These are phyloP conservation scores for Gremmenia infestans DNA, from an alignment of 2,329 filamentous ascomycete genomes.

Conservation along the genomic window DNA sequence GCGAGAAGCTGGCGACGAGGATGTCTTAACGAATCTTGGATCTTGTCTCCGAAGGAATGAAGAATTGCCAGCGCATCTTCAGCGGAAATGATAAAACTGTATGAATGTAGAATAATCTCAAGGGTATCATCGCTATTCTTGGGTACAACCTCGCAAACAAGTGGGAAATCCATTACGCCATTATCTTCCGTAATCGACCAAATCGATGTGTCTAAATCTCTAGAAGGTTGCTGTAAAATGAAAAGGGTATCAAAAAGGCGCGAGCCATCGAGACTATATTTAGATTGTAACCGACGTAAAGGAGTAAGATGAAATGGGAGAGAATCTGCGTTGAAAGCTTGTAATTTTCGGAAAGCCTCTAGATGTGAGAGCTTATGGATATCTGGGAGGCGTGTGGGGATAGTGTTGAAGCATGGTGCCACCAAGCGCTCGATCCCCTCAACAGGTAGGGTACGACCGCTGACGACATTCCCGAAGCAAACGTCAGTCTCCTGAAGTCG, in stretches of 20 bases:
- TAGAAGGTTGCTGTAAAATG: conserved; percentile 64
- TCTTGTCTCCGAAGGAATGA: conserved; percentile 19
- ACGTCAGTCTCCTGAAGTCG: conserved; percentile 57
- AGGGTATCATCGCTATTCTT: conserved; percentile 47
- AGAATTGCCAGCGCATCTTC: conserved; percentile 19
- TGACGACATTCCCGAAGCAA: conserved; percentile 84
- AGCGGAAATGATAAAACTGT: conserved; percentile 37
- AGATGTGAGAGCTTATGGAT: conserved; percentile 46
- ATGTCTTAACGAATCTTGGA: conserved; percentile 23
- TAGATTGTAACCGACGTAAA: conserved; percentile 63
- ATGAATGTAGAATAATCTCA: conserved; percentile 57
- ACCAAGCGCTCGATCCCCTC: conserved; percentile 66
- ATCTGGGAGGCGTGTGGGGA: conserved; percentile 62
- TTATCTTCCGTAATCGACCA: conserved; percentile 55
- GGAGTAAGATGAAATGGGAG: conserved; percentile 70
- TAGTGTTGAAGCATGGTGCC: conserved; percentile 90
- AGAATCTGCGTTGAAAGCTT: conserved; percentile 50
- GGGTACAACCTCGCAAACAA: conserved; percentile 72
- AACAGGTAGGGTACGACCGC: conserved; percentile 64
- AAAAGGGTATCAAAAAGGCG: conserved; percentile 76
- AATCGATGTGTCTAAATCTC: conserved; percentile 48
- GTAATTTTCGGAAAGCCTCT: conserved; percentile 29
- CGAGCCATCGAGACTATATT: conserved; percentile 39
- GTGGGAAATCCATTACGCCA: conserved; percentile 67
- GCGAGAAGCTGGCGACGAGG: conserved; percentile 27